Evolutionary conservation across 192 early-diverging fungal genomes (phyloP), one percentile per base, ranked within the genome.

Genomic region (Rhizoclosmatium sp.): DNA sequence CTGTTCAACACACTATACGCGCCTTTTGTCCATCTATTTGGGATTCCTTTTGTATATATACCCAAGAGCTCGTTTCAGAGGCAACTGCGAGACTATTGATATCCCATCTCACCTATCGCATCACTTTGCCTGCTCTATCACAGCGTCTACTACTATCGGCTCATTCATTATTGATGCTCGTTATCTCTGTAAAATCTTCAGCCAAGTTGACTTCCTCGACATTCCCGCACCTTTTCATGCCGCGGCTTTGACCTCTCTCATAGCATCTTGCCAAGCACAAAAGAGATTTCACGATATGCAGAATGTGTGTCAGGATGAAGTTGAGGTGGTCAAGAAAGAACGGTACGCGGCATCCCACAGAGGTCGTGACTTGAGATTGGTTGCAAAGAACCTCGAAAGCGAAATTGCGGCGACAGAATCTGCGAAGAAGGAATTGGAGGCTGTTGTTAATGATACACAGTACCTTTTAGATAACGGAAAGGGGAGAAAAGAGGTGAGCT

Each of bases 161-260:
- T 47, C 75, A 2, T 65, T 68, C 46, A n/a, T 42, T 19, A 68
- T 68, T 23, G 75, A 65, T 47, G 75, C 62, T 16, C 66, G 65
- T 16, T 56, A 77, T 49, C 54, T 77, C 12, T 77, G 62, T 65
- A 56, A 68, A 54, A n/a, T 77, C 4, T 65, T 68, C 48, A 14
- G 51, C 41, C 65, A 65, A 49, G 59, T 49, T 23, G 59, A 59
- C 7, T 61, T 78, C 56, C 19, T 61, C 40, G 9, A 39, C 2
- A 68, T 78, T 40, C 77, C 77, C 7, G 47, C 77, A 49, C 77
- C 65, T 9, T 69, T 78, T 23, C 77, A 78, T 46, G 77, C 58
- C 16, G 59, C 65, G 12, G 77, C 68, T 14, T 48, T 78, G 9
- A 47, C 51, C 5, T 68, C 59, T 0, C 77, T 78, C 7, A 58